Conservation (phyloP, 495 filamentous ascomycete genomes). For the Clohesyomyces aquaticus region DNA sequence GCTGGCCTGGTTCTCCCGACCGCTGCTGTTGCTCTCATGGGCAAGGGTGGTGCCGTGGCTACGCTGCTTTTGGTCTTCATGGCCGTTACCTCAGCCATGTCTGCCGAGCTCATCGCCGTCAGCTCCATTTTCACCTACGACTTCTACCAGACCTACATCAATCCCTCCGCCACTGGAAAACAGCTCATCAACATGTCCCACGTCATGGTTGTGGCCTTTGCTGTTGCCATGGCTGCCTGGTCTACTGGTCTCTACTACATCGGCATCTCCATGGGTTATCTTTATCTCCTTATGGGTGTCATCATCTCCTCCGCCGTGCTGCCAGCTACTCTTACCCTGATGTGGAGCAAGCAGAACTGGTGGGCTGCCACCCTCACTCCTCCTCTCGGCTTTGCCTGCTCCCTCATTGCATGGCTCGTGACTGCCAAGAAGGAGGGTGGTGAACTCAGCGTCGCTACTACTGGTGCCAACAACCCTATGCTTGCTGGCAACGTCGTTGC, state of each 20-base stretch:
- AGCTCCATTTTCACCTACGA: constrained; percentile 94
- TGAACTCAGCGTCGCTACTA: constrained; percentile 70
- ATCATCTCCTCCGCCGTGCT: constrained; percentile 87
- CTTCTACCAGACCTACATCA: constrained; percentile 65
- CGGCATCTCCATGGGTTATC: constrained; percentile 68
- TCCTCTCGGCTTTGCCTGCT: constrained; percentile 73
- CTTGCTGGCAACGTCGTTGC: constrained; percentile 84
- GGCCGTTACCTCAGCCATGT: constrained; percentile 90
- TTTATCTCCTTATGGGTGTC: constrained; percentile 90
- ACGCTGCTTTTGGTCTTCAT: constrained; percentile 91
- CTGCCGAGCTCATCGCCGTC: constrained; percentile 88
- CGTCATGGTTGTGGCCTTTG: constrained; percentile 72
- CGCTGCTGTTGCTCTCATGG: constrained; percentile 85
- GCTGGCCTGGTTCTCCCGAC: constrained; percentile 89
- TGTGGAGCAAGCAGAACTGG: constrained; percentile 85
- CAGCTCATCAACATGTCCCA: constrained; percentile 87
- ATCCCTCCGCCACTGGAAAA: constrained; percentile 64
- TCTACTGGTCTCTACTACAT: constrained; percentile 75
- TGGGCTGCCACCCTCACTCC: constrained; percentile 76
- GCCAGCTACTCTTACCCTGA: constrained; percentile 76
- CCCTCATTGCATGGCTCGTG: constrained; percentile 87
- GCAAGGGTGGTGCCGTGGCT: constrained; percentile 82
- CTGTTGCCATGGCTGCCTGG: constrained; percentile 82
- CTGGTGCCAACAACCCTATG: constrained; percentile 86
- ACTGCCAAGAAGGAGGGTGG: constrained; percentile 81